Conservation (phyloP, 805 yeast species). For the Pichia deserticola region DNA sequence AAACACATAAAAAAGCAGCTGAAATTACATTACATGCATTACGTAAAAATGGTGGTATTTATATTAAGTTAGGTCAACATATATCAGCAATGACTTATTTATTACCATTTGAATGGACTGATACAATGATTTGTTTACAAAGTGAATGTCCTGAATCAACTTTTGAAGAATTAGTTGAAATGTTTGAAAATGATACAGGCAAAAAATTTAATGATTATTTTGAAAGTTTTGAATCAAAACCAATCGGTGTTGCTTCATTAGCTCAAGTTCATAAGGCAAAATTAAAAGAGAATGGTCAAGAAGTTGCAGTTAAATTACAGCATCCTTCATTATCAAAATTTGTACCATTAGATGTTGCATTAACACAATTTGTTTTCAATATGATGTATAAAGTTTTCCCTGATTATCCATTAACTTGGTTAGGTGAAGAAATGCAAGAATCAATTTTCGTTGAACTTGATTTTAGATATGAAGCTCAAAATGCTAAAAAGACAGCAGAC, state of each 20-base stretch:
- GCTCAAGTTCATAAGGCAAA: conserved; percentile 91
- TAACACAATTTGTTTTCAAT: conserved; percentile 70
- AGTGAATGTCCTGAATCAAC: conserved; percentile 83
- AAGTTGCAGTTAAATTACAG: conserved; percentile 91
- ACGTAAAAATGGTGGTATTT: conserved; percentile 84
- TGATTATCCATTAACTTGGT: conserved; percentile 88
- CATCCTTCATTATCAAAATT: conserved; percentile 83
- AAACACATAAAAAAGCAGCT: conserved; percentile 75
- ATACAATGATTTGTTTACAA: conserved; percentile 87
- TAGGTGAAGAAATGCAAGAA: conserved; percentile 84
- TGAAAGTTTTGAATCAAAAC: conserved; percentile 54
- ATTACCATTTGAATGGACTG: conserved; percentile 91
- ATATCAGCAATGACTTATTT: conserved; percentile 86
- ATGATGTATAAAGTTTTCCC: conserved; percentile 78
- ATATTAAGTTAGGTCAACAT: conserved; percentile 93
- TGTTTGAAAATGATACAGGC: conserved; percentile 68
- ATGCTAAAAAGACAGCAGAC: conserved; percentile 62
- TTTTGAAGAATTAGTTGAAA: conserved; percentile 53
- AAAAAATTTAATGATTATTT: conserved; percentile 54
- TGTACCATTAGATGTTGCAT: conserved; percentile 80
- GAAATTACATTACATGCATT: conserved; percentile 69
- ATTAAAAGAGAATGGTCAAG: conserved; percentile 43
- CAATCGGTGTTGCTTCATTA: conserved; percentile 92
- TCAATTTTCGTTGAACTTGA: conserved; percentile 89
- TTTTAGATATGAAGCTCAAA: conserved; percentile 78